A percentile compares a stretch with the other conserved stretches of the same genome.
Conservation (phyloP, 2,329 filamentous ascomycete genomes). For the Trichoderma koningiopsis region DNA sequence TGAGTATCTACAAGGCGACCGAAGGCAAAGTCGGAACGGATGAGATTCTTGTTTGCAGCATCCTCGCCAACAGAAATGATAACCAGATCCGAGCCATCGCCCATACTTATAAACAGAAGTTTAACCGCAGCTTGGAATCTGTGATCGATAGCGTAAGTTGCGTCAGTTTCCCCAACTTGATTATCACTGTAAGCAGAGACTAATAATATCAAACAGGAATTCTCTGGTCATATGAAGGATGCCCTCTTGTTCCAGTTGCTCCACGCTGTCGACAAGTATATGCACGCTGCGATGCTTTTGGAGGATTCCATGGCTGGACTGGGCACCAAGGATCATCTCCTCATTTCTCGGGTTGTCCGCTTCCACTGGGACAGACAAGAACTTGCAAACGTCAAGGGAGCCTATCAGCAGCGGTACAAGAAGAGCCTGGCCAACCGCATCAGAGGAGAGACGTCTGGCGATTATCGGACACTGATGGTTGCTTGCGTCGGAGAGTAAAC, state of each 20-base stretch:
- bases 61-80: slow-evolving; percentile 75
- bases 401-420: slow-evolving; percentile 72
- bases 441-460: slow-evolving; percentile 79
- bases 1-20: slow-evolving; percentile 75
- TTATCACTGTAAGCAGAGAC: neutral
- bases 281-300: slow-evolving; percentile 79
- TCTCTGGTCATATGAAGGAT: slow-evolving; percentile 89
- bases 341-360: slow-evolving; percentile 76
- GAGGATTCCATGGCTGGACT: slow-evolving; percentile 84
- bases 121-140: slow-evolving; percentile 68
- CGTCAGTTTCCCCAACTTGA: neutral
- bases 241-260: slow-evolving; percentile 80
- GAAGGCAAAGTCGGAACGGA: slow-evolving; percentile 74
- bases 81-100: slow-evolving; percentile 82
- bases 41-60: slow-evolving; percentile 74
- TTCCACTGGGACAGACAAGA: slow-evolving; percentile 80
- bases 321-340: slow-evolving; percentile 81
- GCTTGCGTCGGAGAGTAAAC: slow-evolving; percentile 60
- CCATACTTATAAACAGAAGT: slow-evolving; percentile 72
- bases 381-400: slow-evolving; percentile 75
- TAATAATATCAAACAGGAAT: slow-evolving; percentile 55
- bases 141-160: slow-evolving; percentile 68
- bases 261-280: slow-evolving; percentile 75
- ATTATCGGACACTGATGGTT: slow-evolving; percentile 77
- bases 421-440: slow-evolving; percentile 70